Evolutionary conservation across 73 alveolate species (phyloP).

Genomic region (Blepharisma stoltei): DNA sequence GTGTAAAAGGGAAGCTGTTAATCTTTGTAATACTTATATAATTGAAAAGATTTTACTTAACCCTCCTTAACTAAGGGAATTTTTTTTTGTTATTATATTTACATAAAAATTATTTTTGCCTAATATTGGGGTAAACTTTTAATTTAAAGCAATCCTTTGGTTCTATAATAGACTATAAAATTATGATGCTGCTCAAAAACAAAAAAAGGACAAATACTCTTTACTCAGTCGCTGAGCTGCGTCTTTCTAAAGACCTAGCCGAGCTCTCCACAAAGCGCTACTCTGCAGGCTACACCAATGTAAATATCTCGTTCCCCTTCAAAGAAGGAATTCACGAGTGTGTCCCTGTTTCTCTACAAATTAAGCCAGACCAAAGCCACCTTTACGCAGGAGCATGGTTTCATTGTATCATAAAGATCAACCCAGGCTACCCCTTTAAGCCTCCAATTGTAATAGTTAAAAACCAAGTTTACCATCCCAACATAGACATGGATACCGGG

Average conservation of each 20-base stretch:
- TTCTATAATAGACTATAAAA: no score
- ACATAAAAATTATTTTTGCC: no score
- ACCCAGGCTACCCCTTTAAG: not conserved
- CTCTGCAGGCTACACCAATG: not conserved
- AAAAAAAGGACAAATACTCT: no score
- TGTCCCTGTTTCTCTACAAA: not conserved
- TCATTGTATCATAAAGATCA: not conserved
- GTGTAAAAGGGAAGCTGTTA: no score
- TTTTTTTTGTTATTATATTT: no score
- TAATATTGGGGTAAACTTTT: no score
- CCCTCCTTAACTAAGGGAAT: no score
- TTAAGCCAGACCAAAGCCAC: not conserved
- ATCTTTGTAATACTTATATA: no score
- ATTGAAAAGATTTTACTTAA: no score
- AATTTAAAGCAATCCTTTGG: no score
- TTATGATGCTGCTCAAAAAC: no score
- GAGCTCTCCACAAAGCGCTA: not conserved
- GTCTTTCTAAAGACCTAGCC: slow-evolving; percentile 4
- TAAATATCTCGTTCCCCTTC: not conserved
- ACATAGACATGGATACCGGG: slow-evolving; percentile 6
- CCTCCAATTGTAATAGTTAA: not conserved
- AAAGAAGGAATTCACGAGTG: not conserved
- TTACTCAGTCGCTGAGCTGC: not conserved
- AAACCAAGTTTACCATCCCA: slow-evolving; percentile 3
- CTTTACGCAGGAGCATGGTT: not conserved